Percentiles rank a stretch among this genome's conserved stretches.
Conservation (phyloP, 176 grass and related monocot genomes). For the Dendrocalamus sinicus region DNA sequence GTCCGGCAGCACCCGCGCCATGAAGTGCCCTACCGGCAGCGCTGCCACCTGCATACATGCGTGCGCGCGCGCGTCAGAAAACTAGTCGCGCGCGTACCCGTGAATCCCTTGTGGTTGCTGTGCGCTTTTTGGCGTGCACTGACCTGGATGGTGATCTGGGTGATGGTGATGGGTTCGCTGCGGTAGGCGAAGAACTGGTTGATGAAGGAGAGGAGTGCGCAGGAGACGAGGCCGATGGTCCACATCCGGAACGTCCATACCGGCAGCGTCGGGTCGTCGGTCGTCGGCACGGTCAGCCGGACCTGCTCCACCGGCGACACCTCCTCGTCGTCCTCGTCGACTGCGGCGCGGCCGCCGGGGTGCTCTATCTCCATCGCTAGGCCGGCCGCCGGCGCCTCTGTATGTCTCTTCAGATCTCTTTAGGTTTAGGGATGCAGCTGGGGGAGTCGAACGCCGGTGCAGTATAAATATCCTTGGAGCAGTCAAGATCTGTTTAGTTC, state of each 20-base stretch:
- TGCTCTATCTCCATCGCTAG: conserved; percentile 22
- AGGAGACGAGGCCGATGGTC: conserved; percentile 57
- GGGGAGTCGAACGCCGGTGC: too few relatives aligned
- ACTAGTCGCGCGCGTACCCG: not conserved
- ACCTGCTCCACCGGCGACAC: conserved; percentile 74
- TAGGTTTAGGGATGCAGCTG: too few relatives aligned
- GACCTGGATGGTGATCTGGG: conserved; percentile 70
- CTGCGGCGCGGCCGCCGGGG: not conserved
- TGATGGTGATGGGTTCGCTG: conserved; percentile 66
- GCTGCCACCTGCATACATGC: conserved; percentile 57
- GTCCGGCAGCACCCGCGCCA: conserved; percentile 55
- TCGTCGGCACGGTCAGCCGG: conserved; percentile 57
- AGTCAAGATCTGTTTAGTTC: too few relatives aligned
- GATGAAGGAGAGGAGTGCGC: conserved; percentile 64
- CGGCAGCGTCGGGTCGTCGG: conserved; percentile 67
- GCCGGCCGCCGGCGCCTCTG: too few relatives aligned
- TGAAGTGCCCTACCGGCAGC: conserved; percentile 66
- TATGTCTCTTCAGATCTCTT: not conserved
- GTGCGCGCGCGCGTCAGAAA: not conserved
- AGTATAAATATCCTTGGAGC: too few relatives aligned
- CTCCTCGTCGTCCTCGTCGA: conserved; percentile 36
- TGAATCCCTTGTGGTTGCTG: not conserved
- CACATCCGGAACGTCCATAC: conserved; percentile 87
- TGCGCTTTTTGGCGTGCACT: not conserved
- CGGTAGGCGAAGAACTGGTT: conserved; percentile 91